Evolutionary conservation across 1,139 yeast species (phyloP), one percentile per base, ranked within the genome.

Genomic region (Hyphopichia burtonii): DNA sequence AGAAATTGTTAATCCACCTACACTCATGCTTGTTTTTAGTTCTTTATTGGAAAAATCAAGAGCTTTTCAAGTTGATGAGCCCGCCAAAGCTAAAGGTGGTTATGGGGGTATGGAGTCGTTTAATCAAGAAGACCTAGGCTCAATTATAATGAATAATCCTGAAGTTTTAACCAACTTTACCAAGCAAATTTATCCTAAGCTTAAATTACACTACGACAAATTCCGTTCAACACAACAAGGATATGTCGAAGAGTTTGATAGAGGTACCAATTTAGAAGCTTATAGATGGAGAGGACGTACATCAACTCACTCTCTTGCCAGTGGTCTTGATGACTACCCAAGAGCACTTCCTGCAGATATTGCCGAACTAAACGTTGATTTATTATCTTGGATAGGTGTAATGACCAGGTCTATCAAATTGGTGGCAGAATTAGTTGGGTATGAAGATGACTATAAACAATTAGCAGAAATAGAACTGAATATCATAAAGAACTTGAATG

Each of bases 201-300:
- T 93, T 39, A 78, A 83, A 53, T 66, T 71, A 16, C 98, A 94
- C 59, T 91, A 83, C 60, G 82, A 87, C 43, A 86, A 95, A 93
- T 90, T 90, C 64, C 76, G 95, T 49, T 65, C 69, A 33, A 84
- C 96, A 1, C 99, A 94, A 59, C 68, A 65, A 39, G 98, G 97
- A 2, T 82, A 76, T 46, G 58, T 80, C 14, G 82, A 77, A n/a
- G 91, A 85, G 43, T 87, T 83, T 63, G 89, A 78, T 31, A 77
- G 96, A 47, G 74, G 77, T 9, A 67, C 77, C 4, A 74, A 72
- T 38, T 41, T 41, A n/a, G 94, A 86, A 56, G 87, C 83, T 0
- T 93, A 86, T 61, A 74, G 96, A 56, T 93, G 99, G 99, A 78
- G 91, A 47, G 99, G 98, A 2, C 78, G 98, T 49, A 88, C 97